A percentile compares a stretch with the other conserved stretches of the same genome.
phyloP scores from a whole-genome alignment of 495 filamentous ascomycete species.

The Penicillium canariense region DNA sequence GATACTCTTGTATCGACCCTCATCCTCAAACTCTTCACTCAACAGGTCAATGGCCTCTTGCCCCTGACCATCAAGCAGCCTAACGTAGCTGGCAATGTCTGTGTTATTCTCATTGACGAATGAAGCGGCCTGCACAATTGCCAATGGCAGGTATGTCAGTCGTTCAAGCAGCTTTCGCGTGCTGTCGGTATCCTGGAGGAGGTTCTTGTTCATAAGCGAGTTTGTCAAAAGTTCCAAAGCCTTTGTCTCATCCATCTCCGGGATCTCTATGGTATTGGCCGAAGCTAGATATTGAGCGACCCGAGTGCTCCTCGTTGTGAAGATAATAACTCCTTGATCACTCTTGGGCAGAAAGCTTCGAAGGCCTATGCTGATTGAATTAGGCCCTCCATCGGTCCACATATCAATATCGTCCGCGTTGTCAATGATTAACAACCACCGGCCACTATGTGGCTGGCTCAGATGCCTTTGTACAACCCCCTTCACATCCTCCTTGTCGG shows the following conservation, averaged over 20 bases:
- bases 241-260: slow-evolving; percentile 25
- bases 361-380: neutral
- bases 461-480: slow-evolving; percentile 30
- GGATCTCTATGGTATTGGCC: slow-evolving; percentile 20
- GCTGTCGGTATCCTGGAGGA: slow-evolving; percentile 15
- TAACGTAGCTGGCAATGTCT: slow-evolving; percentile 41
- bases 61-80: slow-evolving; percentile 41
- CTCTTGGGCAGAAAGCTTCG: slow-evolving; percentile 28
- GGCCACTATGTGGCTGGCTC: slow-evolving; percentile 16
- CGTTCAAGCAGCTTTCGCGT: slow-evolving; percentile 21
- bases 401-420: slow-evolving; percentile 41
- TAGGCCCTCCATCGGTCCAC: slow-evolving; percentile 11
- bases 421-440: slow-evolving; percentile 44
- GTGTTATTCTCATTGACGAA: slow-evolving; percentile 45
- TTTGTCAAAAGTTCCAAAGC: slow-evolving; percentile 22
- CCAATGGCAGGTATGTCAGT: slow-evolving; percentile 38
- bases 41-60: slow-evolving; percentile 40
- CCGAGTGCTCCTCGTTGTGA: slow-evolving; percentile 35
- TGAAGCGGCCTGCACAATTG: slow-evolving; percentile 42
- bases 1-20: slow-evolving; percentile 36
- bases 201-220: slow-evolving; percentile 22
- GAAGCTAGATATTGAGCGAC: slow-evolving; percentile 25
- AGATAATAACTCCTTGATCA: slow-evolving; percentile 32
- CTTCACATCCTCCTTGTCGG: slow-evolving; percentile 9
- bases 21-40: slow-evolving; percentile 50